Evolutionary conservation across 164 flowering plant genomes (phyloP).

Genomic region (Nymphaea colorata): DNA sequence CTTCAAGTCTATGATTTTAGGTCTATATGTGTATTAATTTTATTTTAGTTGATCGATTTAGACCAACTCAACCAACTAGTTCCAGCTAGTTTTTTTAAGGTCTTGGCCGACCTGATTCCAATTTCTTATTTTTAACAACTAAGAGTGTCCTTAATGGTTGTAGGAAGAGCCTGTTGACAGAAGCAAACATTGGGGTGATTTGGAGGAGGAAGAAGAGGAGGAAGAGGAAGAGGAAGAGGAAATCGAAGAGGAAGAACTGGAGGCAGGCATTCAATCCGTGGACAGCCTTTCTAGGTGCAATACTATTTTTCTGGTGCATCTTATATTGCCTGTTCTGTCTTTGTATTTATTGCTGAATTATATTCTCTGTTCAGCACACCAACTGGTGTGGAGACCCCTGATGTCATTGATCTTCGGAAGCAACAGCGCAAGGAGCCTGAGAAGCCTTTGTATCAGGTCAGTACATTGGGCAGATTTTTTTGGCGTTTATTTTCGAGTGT

Average conservation of each 20-base stretch:
- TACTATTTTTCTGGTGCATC: background rate
- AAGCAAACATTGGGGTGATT: conserved; percentile 97
- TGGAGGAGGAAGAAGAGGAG: conserved; percentile 92
- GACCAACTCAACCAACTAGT: too few species aligned
- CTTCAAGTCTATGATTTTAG: too few species aligned
- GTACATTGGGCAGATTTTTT: conserved; percentile 6
- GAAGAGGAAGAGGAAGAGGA: conserved; percentile 73
- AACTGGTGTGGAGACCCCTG: conserved; percentile 98
- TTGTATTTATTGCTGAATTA: background rate
- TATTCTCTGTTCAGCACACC: conserved; percentile 53
- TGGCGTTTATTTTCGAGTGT: background rate
- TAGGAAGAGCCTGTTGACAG: conserved; percentile 98
- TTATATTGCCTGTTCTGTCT: background rate
- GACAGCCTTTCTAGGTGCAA: conserved; percentile 86
- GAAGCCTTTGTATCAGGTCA: conserved; percentile 79
- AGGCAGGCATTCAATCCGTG: conserved; percentile 82
- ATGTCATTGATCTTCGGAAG: conserved; percentile 95
- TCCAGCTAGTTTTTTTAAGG: too few species aligned
- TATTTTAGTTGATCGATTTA: too few species aligned
- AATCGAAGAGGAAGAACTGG: conserved; percentile 73
- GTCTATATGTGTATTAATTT: too few species aligned
- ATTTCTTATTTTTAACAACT: too few species aligned
- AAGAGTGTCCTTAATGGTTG: conserved; percentile 1
- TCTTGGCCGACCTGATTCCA: too few species aligned
- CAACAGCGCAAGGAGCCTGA: conserved; percentile 97